Base-by-base conservation (phyloP, 1,284 basidiomycete genomes). In the Cronartium quercuum region DNA sequence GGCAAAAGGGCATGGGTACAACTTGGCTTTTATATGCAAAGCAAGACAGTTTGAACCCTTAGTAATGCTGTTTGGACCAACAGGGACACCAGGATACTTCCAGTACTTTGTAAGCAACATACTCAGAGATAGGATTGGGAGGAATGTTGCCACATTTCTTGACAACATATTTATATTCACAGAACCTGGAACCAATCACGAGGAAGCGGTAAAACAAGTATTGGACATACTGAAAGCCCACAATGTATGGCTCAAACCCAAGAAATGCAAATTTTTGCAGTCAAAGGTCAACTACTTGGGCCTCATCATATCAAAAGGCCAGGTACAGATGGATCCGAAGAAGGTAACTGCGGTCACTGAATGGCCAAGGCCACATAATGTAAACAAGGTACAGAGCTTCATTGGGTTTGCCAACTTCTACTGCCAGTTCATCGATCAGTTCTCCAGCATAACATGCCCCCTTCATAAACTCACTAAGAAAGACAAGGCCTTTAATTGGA, bases 401-500 rank as follows among this genome's bases (percentile, higher is more conserved):
- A 9, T 44, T 9, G 42, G 42, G 42, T 63, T 63, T 12, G 10
- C 61, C 1, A 63, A 63, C 61, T 63, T 63, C 61, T 64, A 64
- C 37, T 21, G 37, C 10, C 7, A n/a, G 13, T 64, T 64, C 37
- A 64, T 64, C 6, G 37, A 40, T 18, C 24, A 64, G 6, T 64
- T 64, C n/a, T 64, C 37, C 7, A 15, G 18, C 6, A 34, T 64
- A 6, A 41, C 61, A 4, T 15, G 21, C 15, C 63, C 34, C 34
- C 40, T 66, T 13, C 63, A 42, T 18, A 34, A 66, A n/a, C 34
- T 66, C 13, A 66, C 63, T 7, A 66, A 41, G 38, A 41, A 66
- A 18, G 38, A 66, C 10, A 34, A 6, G n/a, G n/a, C 3, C 2
- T 66, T 47, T n/a, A 35, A 13, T 24, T 66, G 65, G 65, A 24